Percentiles rank a stretch among this genome's conserved stretches.
Evolutionary conservation across 2,329 filamentous ascomycete species (phyloP).

Genomic region (Fusarium sp.): DNA sequence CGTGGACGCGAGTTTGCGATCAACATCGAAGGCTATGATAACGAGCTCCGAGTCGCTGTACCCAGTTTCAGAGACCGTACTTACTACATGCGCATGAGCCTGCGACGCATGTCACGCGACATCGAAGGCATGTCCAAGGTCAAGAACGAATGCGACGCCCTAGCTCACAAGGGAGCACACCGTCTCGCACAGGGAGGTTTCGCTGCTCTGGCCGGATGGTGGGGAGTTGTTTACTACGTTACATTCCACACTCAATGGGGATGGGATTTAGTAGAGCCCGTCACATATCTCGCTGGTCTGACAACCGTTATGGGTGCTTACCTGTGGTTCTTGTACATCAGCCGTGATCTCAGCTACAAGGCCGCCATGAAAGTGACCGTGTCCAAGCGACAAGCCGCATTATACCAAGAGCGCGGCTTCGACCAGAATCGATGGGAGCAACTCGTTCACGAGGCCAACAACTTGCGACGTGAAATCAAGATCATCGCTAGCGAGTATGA

Average conservation of each 20-base stretch:
- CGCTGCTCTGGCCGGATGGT: slow-evolving; percentile 78
- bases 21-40: slow-evolving; percentile 75
- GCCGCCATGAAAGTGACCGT: slow-evolving; percentile 90
- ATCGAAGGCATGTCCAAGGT: slow-evolving; percentile 77
- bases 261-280: slow-evolving; percentile 91
- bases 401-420: slow-evolving; percentile 82
- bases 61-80: slow-evolving; percentile 93
- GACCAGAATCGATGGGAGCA: slow-evolving; percentile 81
- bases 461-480: slow-evolving; percentile 81
- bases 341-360: slow-evolving; percentile 87
- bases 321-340: slow-evolving; percentile 93
- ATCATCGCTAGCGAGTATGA: slow-evolving; percentile 87
- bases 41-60: slow-evolving; percentile 80
- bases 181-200: slow-evolving; percentile 84
- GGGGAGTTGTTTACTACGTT: slow-evolving; percentile 81
- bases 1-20: slow-evolving; percentile 86
- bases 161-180: slow-evolving; percentile 82
- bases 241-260: slow-evolving; percentile 80
- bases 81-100: slow-evolving; percentile 81
- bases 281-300: slow-evolving; percentile 90
- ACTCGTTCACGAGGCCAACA: slow-evolving; percentile 82
- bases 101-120: slow-evolving; percentile 76
- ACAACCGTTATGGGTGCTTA: slow-evolving; percentile 90
- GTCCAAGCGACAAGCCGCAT: slow-evolving; percentile 76
- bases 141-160: slow-evolving; percentile 82